Evolutionary conservation across 139 green algal genomes (phyloP), one percentile per base, ranked within the genome.

Genomic region (Chlamydomonas sphaeroides): DNA sequence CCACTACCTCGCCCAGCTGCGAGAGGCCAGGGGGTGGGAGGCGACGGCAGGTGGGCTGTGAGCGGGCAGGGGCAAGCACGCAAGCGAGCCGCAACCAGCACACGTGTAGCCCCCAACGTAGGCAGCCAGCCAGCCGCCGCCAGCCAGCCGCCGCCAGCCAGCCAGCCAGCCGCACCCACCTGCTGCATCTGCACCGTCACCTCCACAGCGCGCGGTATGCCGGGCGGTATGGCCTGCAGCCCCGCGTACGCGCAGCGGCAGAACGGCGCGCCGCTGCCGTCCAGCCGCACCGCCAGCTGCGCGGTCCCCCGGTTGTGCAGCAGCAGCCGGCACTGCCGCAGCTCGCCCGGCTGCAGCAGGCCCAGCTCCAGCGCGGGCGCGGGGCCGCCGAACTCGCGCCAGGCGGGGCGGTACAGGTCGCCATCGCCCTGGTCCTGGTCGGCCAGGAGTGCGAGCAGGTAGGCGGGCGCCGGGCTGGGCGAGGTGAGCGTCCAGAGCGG

Each of bases 381-480:
- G 45, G 57, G 33, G 26, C 45, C 62, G 35, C 35, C 77, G 32
- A 84, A 84, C 35, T 84, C 77, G 39, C 77, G 61, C 77, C 77
- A 84, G 2, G 65, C 65, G 4, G 77, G 77, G 21, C 38, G 45
- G 63, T 84, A 84, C 33, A 10, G 30, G 11, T 15, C 41, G 6
- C 11, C 65, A 33, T 76, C 49, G 35, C 48, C 48, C 5, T 45
- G 48, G 65, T 84, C 77, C 65, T 74, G 65, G 32, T 20, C 35
- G 35, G 35, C 38, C 48, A 84, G 65, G 33, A 76, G 8, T 5
- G 42, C 61, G 1, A 56, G 33, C 18, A 82, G 35, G 75, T 73
- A 82, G 56, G 42, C 42, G 17, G 75, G 75, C 42, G 75, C 75
- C 32, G 61, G 62, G 32, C 23, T 3, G 26, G 32, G n/a, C 32